These are phyloP conservation scores for Cadophora malorum DNA, from an alignment of 2,329 filamentous ascomycete species.

Conservation along the genomic window DNA sequence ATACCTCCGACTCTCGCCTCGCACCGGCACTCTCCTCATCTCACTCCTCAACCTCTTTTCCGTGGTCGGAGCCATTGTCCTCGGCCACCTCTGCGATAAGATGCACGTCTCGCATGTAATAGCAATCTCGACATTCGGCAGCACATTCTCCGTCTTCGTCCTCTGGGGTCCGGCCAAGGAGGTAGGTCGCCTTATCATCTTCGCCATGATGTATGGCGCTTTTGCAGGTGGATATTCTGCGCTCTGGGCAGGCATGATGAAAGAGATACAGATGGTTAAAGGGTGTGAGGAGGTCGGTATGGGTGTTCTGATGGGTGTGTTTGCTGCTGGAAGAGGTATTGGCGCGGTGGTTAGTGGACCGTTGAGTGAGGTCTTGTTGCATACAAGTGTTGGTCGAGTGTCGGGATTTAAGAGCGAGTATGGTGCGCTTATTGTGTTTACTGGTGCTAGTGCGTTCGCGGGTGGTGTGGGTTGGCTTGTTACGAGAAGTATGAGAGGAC, in stretches of 20 bases:
- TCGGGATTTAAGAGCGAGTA: constrained; percentile 59
- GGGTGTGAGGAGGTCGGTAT: constrained; percentile 24
- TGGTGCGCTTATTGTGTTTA: constrained; percentile 60
- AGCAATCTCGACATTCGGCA: constrained; percentile 56
- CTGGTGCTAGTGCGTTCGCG: constrained; percentile 57
- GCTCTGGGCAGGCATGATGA: constrained; percentile 51
- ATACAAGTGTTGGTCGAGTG: constrained; percentile 41
- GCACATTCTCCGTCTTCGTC: constrained; percentile 56
- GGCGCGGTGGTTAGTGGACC: constrained; percentile 66
- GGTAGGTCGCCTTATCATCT: constrained; percentile 53
- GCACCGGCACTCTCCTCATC: constrained; percentile 54
- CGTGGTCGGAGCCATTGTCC: constrained; percentile 51
- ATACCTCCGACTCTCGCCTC: constrained; percentile 49
- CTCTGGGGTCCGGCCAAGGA: constrained; percentile 60
- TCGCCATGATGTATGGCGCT: constrained; percentile 61
- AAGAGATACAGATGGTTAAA: constrained; percentile 30
- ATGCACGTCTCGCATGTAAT: constrained; percentile 53
- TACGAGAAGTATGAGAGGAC: constrained; percentile 10
- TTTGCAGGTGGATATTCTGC: constrained; percentile 62
- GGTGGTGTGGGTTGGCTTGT: constrained; percentile 41
- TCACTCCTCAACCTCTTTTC: constrained; percentile 56
- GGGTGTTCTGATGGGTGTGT: constrained; percentile 49
- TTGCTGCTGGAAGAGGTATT: constrained; percentile 66
- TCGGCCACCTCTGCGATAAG: constrained; percentile 51
- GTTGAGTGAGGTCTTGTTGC: constrained; percentile 59